phyloP scores from a whole-genome alignment of 225 moss, liverwort and hornwort species.

The Pleurozium schreberi region DNA sequence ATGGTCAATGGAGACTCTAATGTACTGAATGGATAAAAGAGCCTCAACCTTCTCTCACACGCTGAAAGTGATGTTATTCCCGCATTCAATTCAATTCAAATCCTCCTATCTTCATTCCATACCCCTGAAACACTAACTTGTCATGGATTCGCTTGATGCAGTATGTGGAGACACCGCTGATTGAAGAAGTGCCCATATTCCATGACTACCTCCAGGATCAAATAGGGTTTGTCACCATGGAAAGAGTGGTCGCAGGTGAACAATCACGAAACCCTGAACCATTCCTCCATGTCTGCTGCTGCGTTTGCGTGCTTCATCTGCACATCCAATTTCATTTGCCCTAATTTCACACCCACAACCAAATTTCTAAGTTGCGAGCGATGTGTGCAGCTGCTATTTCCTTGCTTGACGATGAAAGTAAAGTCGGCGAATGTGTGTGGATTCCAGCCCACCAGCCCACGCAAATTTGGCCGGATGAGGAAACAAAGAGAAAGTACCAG shows the following conservation, averaged over 20 bases:
- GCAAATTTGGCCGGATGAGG: not conserved
- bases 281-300: not conserved
- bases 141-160: not conserved
- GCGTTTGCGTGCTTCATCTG: not conserved
- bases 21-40: not conserved
- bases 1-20: not conserved
- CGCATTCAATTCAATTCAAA: not conserved
- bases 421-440: not conserved
- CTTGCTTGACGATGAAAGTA: not conserved
- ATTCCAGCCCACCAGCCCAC: not conserved
- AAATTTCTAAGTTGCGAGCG: not conserved
- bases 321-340: not conserved
- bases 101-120: not conserved
- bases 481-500: not conserved
- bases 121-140: not conserved
- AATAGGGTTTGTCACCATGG: not conserved
- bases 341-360: not conserved
- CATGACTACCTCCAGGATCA: not conserved
- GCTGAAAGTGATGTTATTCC: not conserved
- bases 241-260: not conserved
- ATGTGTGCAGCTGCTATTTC: not conserved
- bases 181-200: not conserved
- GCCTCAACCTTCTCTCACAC: not conserved
- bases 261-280: not conserved
- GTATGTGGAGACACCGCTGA: not conserved